phyloP scores from a whole-genome alignment of 1,284 basidiomycete species.

The Malassezia yamatoensis region DNA sequence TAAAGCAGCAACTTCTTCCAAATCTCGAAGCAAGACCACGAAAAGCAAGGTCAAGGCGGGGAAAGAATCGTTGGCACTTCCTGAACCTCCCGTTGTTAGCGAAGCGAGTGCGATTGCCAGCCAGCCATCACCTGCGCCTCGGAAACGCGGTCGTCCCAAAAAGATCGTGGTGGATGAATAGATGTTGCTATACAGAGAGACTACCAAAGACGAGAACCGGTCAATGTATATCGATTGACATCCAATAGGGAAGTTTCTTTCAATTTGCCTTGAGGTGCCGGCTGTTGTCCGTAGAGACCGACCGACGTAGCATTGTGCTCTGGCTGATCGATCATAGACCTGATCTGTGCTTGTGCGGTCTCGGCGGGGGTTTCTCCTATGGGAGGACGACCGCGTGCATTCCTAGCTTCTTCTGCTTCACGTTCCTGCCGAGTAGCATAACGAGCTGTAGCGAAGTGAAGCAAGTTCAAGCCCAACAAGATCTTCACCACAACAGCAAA shows the following conservation, averaged over 20 bases:
- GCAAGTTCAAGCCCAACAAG: slow-evolving; percentile 37
- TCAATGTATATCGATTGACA: slow-evolving; percentile 42
- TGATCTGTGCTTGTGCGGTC: slow-evolving; percentile 17
- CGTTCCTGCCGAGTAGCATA: slow-evolving; percentile 35
- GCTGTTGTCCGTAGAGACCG: slow-evolving; percentile 29
- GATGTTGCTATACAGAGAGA: too few relatives aligned
- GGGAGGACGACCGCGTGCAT: slow-evolving; percentile 30
- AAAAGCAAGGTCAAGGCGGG: not conserved
- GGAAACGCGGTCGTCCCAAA: slow-evolving; percentile 2
- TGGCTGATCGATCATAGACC: slow-evolving; percentile 24
- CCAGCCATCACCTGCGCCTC: not conserved
- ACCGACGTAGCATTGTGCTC: slow-evolving; percentile 35
- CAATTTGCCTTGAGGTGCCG: not conserved
- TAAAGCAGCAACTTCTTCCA: not conserved
- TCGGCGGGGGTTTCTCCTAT: slow-evolving; percentile 40
- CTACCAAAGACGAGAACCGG: slow-evolving; percentile 41
- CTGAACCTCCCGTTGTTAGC: not conserved
- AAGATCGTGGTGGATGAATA: not conserved
- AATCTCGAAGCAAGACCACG: not conserved
- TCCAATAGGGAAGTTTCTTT: slow-evolving; percentile 31
- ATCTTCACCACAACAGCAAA: slow-evolving; percentile 38
- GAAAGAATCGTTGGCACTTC: not conserved
- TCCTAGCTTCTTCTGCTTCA: slow-evolving; percentile 39
- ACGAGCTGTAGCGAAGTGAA: slow-evolving; percentile 34
- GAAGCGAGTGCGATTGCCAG: not conserved